Base-by-base conservation (phyloP, 1,284 basidiomycete species). In the Taiwanofungus camphoratus region DNA sequence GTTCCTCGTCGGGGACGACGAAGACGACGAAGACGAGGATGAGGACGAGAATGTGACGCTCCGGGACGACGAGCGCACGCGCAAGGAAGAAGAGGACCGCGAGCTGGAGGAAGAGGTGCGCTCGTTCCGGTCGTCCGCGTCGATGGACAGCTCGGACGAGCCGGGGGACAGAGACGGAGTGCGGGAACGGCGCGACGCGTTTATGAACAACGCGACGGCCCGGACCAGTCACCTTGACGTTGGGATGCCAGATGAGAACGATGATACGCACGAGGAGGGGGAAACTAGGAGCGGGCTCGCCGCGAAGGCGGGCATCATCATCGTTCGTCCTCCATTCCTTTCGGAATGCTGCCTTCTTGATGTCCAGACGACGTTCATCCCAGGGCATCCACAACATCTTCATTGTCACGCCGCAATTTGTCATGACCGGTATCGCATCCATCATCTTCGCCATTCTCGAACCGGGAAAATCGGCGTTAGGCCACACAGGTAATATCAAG, bases 381-480 rank as follows among this genome's bases (percentile, higher is more conserved):
- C 50, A 89, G 87, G 91, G 91, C 27, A 93, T 94, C 44, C 91
- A 94, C 62, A 96, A 94, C 55, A 76, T 95, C 41, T 93, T 88
- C 60, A 72, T 95, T 51, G 92, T 95, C 41, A 68, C 86, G 13
- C 85, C 79, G 3, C 84, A 87, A 51, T 84, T 87, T 57, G 66
- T 87, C 23, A 76, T 85, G 37, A 82, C 79, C 0, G 83, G 74
- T 9, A 54, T 87, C 12, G 76, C 83, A 3, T 74, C 82, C 6
- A 61, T 86, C 36, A 67, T 86, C 29, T 86, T 87, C 56, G 79
- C 81, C 13, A 51, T 86, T 11, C 77, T 85, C 36, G 85, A 88
- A 47, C 73, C 76, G 2, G 57, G 65, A 18, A 76, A 72, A 46
- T 68, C 69, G n/a, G 69, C 66, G 48, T 74, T 11, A 71, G 70